A percentile compares a stretch with the other conserved stretches of the same genome.
Conservation (phyloP, 106 monocot genomes). For the Phalaenopsis aphrodite region DNA sequence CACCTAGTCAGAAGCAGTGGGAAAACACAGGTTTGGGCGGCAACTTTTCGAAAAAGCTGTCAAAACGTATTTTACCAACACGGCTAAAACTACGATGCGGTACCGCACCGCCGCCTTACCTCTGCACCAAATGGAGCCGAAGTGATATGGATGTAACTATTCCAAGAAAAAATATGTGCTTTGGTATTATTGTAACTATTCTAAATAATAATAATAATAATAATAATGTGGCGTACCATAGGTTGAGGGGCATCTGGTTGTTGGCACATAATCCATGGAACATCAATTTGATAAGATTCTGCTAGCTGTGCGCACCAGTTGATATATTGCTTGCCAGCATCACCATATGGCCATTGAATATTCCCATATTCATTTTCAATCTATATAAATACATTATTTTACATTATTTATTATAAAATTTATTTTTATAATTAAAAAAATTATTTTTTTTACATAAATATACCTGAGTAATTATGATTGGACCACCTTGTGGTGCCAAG, state of each 20-base stretch:
- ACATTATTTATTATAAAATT: not conserved
- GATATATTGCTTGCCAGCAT: slow-evolving; percentile 21
- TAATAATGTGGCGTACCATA: slow-evolving; percentile 15
- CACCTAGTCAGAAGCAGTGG: too few relatives aligned
- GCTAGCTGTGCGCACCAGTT: slow-evolving; percentile 28
- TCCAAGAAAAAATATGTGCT: too few relatives aligned
- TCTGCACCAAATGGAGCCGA: too few relatives aligned
- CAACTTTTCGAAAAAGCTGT: too few relatives aligned
- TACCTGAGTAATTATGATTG: slow-evolving; percentile 60
- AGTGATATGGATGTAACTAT: too few relatives aligned
- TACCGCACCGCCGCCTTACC: too few relatives aligned
- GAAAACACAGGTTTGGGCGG: too few relatives aligned
- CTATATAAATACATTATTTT: slow-evolving; percentile 4
- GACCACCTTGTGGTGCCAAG: slow-evolving; percentile 47
- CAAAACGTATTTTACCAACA: too few relatives aligned
- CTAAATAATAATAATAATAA: not conserved
- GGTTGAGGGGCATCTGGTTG: slow-evolving; percentile 26
- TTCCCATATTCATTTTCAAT: slow-evolving; percentile 42
- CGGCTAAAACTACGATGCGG: too few relatives aligned
- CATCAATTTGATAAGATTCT: slow-evolving; percentile 17
- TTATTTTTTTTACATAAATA: not conserved
- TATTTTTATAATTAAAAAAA: not conserved
- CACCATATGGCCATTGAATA: slow-evolving; percentile 1
- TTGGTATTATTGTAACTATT: too few relatives aligned
- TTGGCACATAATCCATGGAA: slow-evolving; percentile 43